Conservation (phyloP, 2,329 filamentous ascomycete species). For the Claviceps spartinae region DNA sequence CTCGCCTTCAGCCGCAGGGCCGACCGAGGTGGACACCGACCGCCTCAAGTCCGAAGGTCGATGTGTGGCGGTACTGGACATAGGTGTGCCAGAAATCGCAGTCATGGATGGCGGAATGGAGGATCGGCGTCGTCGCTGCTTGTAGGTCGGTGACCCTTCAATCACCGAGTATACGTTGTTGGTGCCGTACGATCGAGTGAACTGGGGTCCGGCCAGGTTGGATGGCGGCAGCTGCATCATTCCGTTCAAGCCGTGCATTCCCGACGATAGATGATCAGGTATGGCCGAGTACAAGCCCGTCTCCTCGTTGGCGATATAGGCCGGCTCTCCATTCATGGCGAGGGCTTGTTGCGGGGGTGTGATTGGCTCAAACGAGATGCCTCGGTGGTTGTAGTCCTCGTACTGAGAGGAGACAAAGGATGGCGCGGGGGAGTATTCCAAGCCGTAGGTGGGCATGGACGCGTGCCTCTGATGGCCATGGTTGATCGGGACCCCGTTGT, state of each 20-base stretch:
- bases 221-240: conserved; percentile 86
- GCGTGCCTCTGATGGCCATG: conserved; percentile 84
- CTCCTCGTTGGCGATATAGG: conserved; percentile 97
- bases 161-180: conserved; percentile 91
- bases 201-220: conserved; percentile 69
- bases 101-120: conserved; percentile 74
- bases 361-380: conserved; percentile 90
- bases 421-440: conserved; percentile 95
- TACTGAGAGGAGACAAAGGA: conserved; percentile 98
- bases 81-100: conserved; percentile 53
- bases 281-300: conserved; percentile 92
- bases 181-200: conserved; percentile 55
- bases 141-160: conserved; percentile 96
- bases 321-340: conserved; percentile 71
- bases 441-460: conserved; percentile 90
- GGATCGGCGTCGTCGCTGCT: conserved; percentile 86
- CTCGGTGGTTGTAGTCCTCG: conserved; percentile 94
- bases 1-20: conserved; percentile 66
- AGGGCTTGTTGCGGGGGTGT: conserved; percentile 87
- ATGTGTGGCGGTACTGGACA: conserved; percentile 50
- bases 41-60: conserved; percentile 81
- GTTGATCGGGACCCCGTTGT: conserved; percentile 73
- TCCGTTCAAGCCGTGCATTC: conserved; percentile 64
- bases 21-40: conserved; percentile 79
- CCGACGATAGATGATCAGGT: conserved; percentile 60